Percentiles rank a stretch among this genome's conserved stretches.
phyloP scores from a whole-genome alignment of 179 eudicot species.

The Nepenthes alata region DNA sequence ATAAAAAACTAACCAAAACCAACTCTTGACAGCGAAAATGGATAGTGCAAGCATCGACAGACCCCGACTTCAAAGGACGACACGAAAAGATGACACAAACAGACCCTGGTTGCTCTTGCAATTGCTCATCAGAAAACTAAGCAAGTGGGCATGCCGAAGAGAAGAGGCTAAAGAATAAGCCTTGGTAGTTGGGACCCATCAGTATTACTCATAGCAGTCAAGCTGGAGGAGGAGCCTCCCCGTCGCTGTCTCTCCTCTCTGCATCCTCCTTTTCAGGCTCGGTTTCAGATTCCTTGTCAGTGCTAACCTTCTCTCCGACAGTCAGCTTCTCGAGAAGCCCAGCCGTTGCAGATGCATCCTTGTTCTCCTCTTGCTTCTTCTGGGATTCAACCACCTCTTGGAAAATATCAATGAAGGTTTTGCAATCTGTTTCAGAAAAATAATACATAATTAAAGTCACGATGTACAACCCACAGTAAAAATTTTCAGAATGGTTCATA shows the following conservation, averaged over 20 bases:
- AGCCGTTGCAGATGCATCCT: conserved; percentile 40
- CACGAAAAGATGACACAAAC: too few species aligned
- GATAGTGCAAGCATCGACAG: too few species aligned
- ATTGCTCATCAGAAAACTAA: too few species aligned
- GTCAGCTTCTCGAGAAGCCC: conserved; percentile 32
- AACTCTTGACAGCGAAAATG: too few species aligned
- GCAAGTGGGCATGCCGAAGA: too few species aligned
- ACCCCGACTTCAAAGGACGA: too few species aligned
- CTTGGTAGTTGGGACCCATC: too few species aligned
- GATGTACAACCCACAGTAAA: too few species aligned
- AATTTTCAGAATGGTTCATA: too few species aligned
- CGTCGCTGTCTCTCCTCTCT: conserved; percentile 17
- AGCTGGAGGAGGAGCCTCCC: conserved; percentile 15
- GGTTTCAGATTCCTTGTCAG: conserved; percentile 17
- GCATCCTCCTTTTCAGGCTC: conserved; percentile 16
- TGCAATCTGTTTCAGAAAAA: conserved; percentile 34
- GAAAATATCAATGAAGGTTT: conserved; percentile 38
- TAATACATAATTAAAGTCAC: background rate
- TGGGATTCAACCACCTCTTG: conserved; percentile 49
- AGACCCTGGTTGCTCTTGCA: too few species aligned
- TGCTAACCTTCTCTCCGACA: conserved; percentile 27
- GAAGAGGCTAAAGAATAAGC: too few species aligned
- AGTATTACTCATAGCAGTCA: background rate
- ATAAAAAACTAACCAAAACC: too few species aligned
- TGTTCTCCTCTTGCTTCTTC: conserved; percentile 27